Conservation (phyloP, 139 green algal genomes). For the Tetradesmus lagerheimii region DNA sequence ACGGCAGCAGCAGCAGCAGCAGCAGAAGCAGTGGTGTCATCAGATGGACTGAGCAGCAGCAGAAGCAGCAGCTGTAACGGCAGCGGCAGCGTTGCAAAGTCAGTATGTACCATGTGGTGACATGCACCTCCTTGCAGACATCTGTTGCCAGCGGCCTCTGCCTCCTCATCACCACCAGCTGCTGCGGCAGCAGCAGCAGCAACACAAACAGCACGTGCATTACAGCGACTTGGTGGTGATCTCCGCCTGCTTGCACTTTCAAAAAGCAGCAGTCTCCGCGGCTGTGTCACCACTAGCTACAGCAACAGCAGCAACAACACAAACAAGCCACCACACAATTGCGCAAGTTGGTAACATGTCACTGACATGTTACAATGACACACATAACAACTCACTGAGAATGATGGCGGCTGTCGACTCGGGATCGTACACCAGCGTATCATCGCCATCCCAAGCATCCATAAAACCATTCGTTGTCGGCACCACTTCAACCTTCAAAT, state of each 20-base stretch:
- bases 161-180: constrained; percentile 70
- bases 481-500: constrained; percentile 32
- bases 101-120: constrained; percentile 41
- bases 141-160: constrained; percentile 63
- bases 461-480: constrained; percentile 57
- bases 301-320: neutral
- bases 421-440: constrained; percentile 85
- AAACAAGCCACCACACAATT: neutral
- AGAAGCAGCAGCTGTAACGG: too few species aligned
- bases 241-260: too few species aligned
- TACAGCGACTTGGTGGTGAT: too few species aligned
- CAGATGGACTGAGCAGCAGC: too few species aligned
- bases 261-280: too few species aligned
- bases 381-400: constrained; percentile 61
- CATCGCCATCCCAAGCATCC: constrained; percentile 90
- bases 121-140: constrained; percentile 77
- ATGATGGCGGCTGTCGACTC: constrained; percentile 81
- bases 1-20: too few species aligned
- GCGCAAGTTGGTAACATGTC: neutral
- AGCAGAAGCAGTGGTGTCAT: neutral
- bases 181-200: neutral
- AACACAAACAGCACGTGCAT: too few species aligned
- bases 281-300: neutral
- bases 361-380: neutral
- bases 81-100: neutral